Percentiles rank a stretch among this genome's conserved stretches.
Evolutionary conservation across 306 rosid species (phyloP).

Genomic region (Luffa acutangula): DNA sequence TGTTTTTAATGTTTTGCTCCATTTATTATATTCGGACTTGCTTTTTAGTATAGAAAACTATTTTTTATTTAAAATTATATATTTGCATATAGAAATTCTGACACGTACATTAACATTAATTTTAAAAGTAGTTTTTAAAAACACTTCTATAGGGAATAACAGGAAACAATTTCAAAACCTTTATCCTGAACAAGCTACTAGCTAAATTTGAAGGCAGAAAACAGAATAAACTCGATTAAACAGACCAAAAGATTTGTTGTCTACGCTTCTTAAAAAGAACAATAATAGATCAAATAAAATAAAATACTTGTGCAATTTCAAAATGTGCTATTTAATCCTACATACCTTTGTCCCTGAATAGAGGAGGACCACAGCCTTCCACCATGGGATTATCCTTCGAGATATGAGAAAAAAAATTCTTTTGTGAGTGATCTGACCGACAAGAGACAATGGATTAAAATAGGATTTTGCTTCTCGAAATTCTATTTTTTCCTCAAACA

Average conservation of each 20-base stretch:
- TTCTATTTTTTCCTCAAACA: background rate
- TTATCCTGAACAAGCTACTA: background rate
- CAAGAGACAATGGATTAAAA: background rate
- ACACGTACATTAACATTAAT: background rate
- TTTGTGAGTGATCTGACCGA: background rate
- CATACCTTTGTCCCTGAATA: background rate
- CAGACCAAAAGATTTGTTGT: background rate
- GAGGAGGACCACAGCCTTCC: background rate
- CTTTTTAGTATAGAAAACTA: background rate
- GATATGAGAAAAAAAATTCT: background rate
- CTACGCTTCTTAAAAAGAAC: background rate
- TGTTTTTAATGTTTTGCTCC: background rate
- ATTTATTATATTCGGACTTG: background rate
- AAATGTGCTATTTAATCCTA: background rate
- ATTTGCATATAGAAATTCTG: background rate
- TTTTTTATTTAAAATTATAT: background rate
- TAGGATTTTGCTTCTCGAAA: background rate
- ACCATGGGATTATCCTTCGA: background rate
- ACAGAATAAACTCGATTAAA: background rate
- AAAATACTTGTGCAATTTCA: background rate
- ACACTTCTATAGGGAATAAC: background rate
- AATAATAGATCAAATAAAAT: background rate
- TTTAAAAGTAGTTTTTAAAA: background rate
- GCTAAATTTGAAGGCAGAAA: background rate
- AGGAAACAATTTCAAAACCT: background rate